Percentiles rank a stretch among this genome's conserved stretches.
Conservation (phyloP, 2,329 filamentous ascomycete genomes). For the Rutstroemia sydowiana region DNA sequence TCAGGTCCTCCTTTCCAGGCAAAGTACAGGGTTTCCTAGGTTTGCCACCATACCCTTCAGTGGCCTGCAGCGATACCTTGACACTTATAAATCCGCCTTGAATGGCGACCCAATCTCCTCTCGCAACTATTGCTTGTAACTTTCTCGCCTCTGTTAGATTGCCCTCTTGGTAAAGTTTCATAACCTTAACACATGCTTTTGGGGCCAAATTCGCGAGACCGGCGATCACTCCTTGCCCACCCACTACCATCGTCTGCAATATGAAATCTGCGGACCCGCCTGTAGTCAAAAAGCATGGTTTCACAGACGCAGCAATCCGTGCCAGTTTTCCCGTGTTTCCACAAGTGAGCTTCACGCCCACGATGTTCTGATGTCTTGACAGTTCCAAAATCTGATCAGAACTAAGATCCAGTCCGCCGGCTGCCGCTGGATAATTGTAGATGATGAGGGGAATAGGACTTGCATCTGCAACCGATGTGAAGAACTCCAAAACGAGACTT, state of each 20-base stretch:
- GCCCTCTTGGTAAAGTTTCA: conserved; percentile 49
- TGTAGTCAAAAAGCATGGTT: not conserved
- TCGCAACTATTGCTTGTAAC: conserved; percentile 53
- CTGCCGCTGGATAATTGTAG: conserved; percentile 41
- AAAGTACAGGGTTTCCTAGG: conserved; percentile 43
- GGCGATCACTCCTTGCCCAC: conserved; percentile 4
- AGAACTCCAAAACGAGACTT: conserved; percentile 47
- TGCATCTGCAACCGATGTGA: conserved; percentile 36
- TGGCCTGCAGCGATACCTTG: conserved; percentile 52
- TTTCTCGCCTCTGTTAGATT: conserved; percentile 48
- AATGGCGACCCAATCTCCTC: conserved; percentile 60
- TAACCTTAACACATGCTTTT: conserved; percentile 47
- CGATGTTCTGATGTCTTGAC: conserved; percentile 31
- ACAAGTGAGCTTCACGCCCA: conserved; percentile 33
- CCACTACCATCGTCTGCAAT: conserved; percentile 2
- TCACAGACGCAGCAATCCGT: conserved; percentile 28
- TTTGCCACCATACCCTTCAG: conserved; percentile 53
- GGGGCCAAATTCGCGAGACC: conserved; percentile 8
- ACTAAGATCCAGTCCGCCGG: conserved; percentile 37
- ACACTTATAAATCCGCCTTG: conserved; percentile 59
- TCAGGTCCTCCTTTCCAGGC: not conserved
- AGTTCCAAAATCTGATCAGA: conserved; percentile 32
- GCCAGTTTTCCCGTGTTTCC: conserved; percentile 38
- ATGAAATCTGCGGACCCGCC: conserved; percentile 6
- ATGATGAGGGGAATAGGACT: conserved; percentile 37